Base-by-base conservation (phyloP, 1,139 yeast genomes). In the Geotrichum carabidarum region DNA sequence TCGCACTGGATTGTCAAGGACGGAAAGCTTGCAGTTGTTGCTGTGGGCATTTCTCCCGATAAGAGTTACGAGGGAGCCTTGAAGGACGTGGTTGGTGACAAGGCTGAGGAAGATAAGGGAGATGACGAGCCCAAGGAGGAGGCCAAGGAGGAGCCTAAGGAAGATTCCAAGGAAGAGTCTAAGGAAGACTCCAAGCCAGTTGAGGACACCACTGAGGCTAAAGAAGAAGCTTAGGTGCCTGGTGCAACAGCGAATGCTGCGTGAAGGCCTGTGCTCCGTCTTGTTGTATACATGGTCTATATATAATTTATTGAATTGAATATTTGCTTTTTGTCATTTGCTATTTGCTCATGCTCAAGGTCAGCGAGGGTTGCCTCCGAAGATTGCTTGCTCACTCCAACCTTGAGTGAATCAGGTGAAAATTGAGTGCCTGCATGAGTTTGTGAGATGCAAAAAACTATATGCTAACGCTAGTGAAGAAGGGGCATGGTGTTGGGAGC, bases 1-100 rank as follows among this genome's bases (percentile, higher is more conserved):
- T 87, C 96, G 11, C 96, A 91, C 67, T 91, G 95, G 90, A 79
- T 93, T 48, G 86, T 91, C 68, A 81, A 77, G 48, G 83, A 89
- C 65, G 97, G 97, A 9, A 77, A 80, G 59, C 76, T 90, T 64
- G 79, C 74, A 50, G 77, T 79, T 47, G 83, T 82, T 62, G 80
- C 81, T 60, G 74, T 88, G 55, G 83, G 80, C 58, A 78, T 93
- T 57, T 81, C 89, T 53, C 97, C 98, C 2, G 95, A 85, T 64
- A 81, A 74, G 15, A 86, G 95, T 71, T 77, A 84, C 62, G 74
- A 71, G 47, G 78, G 79, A 44, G 91, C 93, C 17, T 57, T 68
- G 42, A 67, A 61, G 48, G 59, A 56, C 2, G 63, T 60, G 31
- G 57, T 58, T 53, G 32, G 54, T 43, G 27, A 17, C 11, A 54